A percentile compares a stretch with the other conserved stretches of the same genome.
Evolutionary conservation across 225 moss, liverwort and hornwort species (phyloP).

Genomic region (Straminergon stramineum): DNA sequence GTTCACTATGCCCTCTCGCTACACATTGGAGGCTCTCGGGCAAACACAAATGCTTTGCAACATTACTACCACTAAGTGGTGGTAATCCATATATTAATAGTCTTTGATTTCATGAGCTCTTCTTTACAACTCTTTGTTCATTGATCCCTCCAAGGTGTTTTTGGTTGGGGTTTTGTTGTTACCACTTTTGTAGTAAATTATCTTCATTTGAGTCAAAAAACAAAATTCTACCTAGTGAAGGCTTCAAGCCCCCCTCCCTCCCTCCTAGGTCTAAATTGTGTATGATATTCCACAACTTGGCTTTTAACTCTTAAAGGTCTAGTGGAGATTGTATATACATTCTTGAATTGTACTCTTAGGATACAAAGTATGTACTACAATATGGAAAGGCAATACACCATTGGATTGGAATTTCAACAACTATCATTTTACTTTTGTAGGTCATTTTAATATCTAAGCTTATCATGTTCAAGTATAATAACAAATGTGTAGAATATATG

Average conservation of each 20-base stretch:
- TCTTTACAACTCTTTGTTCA: accelerated
- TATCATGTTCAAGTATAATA: neutral
- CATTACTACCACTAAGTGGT: no score
- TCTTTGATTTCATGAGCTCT: neutral
- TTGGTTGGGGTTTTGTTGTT: neutral
- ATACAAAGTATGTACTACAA: neutral
- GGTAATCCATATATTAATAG: neutral
- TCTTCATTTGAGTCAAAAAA: neutral
- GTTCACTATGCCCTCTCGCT: accelerated
- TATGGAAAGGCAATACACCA: accelerated
- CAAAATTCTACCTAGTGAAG: neutral
- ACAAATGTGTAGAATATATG: neutral
- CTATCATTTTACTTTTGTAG: neutral
- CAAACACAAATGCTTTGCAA: accelerated
- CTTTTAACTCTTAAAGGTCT: neutral
- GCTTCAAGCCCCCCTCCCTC: neutral
- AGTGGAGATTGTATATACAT: accelerated
- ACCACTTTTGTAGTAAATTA: no score
- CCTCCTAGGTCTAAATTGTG: accelerated
- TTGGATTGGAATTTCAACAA: neutral
- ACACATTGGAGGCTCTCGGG: accelerated
- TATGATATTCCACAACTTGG: neutral
- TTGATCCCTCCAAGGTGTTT: neutral
- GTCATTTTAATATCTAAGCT: neutral
- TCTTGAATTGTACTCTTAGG: neutral